These are phyloP conservation scores for Pythium phragmiticola DNA, from an alignment of 352 stramenopile genomes.

Conservation along the genomic window DNA sequence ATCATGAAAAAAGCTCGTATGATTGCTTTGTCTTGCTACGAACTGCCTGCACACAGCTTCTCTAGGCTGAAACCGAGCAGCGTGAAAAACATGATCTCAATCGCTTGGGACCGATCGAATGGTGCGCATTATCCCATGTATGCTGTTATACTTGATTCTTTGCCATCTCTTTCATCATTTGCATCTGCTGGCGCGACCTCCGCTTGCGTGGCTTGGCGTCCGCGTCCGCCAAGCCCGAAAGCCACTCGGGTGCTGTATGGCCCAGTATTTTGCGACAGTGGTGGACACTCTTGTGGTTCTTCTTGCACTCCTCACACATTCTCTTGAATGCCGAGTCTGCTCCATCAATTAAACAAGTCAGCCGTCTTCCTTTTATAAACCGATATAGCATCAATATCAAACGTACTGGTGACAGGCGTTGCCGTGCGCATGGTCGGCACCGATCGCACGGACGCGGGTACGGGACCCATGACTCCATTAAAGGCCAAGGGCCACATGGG, in stretches of 20 bases:
- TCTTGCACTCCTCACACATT: slow-evolving; percentile 70
- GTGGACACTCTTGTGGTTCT: slow-evolving; percentile 62
- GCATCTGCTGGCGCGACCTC: slow-evolving; percentile 17
- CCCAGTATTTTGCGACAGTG: slow-evolving; percentile 64
- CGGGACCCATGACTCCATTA: slow-evolving; percentile 1
- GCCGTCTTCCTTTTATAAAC: background rate
- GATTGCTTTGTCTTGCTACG: too few relatives aligned
- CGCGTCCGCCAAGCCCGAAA: slow-evolving; percentile 25
- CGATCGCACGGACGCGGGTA: slow-evolving; percentile 23
- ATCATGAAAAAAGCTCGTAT: too few relatives aligned
- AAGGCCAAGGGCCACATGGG: background rate
- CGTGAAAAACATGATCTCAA: too few relatives aligned
- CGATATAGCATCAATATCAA: background rate
- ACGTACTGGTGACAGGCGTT: slow-evolving; percentile 3
- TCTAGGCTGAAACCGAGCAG: too few relatives aligned
- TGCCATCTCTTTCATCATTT: too few relatives aligned
- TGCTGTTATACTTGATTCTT: too few relatives aligned
- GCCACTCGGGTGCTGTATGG: slow-evolving; percentile 72
- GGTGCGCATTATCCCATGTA: too few relatives aligned
- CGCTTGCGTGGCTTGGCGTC: slow-evolving; percentile 24
- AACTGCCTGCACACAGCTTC: too few relatives aligned
- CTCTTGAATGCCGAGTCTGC: slow-evolving; percentile 40
- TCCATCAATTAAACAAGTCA: background rate
- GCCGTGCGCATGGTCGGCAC: slow-evolving; percentile 26
- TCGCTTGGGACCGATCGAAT: too few relatives aligned